Evolutionary conservation across 371 early-diverging fungal genomes (phyloP), one percentile per base, ranked within the genome.

Genomic region (Mucor plumbeus): DNA sequence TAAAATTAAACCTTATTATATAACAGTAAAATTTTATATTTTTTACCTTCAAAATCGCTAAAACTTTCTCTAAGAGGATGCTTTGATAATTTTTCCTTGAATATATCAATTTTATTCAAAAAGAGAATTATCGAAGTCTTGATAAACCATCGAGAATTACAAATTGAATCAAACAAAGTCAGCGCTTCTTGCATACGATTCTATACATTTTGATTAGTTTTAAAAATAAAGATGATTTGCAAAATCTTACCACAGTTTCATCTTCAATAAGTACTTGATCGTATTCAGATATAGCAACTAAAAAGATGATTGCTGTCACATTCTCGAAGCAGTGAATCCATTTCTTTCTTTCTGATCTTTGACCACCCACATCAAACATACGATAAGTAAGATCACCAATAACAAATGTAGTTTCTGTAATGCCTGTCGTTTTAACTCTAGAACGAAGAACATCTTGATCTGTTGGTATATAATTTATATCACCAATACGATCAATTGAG

Each of bases 331-430:
- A 96, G 61, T 95, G 96, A 39, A 94, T 87, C 98, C 98, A 97
- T 74, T 95, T 95, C 3, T 26, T 26, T 1, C 26, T 1, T 3
- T 26, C 26, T 26, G 26, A 26, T 26, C 26, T 26, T 26, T 96
- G 97, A 14, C 97, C 97, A 57, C 97, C 97, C 36, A 97, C 97
- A 79, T 97, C 97, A 79, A 95, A 90, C 95, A 97, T 94, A 48
- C 92, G 83, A 69, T 92, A 94, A 0, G 90, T 93, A 47, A 95
- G 72, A 56, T 92, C 84, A 21, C 91, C 93, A 39, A 95, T 86
- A 10, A 87, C 76, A 84, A 97, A 97, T 1, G 86, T 85, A 4
- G 94, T 94, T 76, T 97, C 97, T 58, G 88, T 90, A 48, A 94
- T 93, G 7, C 95, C 95, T 0, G 95, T 92, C 9, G 95, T 91